These are phyloP conservation scores for Dioscorea zingiberensis DNA, from an alignment of 106 monocot genomes.

Conservation along the genomic window DNA sequence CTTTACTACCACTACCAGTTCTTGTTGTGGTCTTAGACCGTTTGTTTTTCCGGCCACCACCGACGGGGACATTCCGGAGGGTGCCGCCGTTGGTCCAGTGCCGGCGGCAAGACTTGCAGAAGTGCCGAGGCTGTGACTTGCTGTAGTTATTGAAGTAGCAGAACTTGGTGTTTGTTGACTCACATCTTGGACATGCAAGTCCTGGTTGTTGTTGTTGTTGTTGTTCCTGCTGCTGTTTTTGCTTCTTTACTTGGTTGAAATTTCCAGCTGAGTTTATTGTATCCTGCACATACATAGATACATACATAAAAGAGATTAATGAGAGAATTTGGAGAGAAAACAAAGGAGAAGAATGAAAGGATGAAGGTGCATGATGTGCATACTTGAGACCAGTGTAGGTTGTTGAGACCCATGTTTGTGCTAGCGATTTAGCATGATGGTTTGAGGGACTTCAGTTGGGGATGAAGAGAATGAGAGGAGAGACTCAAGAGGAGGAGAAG, in stretches of 20 bases:
- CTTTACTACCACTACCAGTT: too few relatives aligned
- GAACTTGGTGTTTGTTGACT: not conserved
- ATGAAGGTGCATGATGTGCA: not conserved
- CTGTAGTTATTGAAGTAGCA: not conserved
- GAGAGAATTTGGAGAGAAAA: not conserved
- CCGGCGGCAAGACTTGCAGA: not conserved
- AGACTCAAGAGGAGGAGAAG: not conserved
- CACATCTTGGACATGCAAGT: not conserved
- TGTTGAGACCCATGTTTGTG: not conserved
- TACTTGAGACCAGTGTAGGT: not conserved
- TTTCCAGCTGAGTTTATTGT: not conserved
- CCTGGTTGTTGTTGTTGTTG: not conserved
- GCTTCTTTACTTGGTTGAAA: not conserved
- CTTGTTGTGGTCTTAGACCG: not conserved
- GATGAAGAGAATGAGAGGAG: not conserved
- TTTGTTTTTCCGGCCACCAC: not conserved
- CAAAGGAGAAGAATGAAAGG: not conserved
- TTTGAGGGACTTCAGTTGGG: too few relatives aligned
- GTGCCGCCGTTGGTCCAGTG: slow-evolving; percentile 1
- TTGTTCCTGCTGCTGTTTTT: not conserved
- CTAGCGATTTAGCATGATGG: not conserved
- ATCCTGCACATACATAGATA: not conserved
- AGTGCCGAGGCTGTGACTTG: not conserved
- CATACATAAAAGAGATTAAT: not conserved
- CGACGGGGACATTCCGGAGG: not conserved